phyloP scores from a whole-genome alignment of 805 yeast genomes.

The Metschnikowia dekortorum region DNA sequence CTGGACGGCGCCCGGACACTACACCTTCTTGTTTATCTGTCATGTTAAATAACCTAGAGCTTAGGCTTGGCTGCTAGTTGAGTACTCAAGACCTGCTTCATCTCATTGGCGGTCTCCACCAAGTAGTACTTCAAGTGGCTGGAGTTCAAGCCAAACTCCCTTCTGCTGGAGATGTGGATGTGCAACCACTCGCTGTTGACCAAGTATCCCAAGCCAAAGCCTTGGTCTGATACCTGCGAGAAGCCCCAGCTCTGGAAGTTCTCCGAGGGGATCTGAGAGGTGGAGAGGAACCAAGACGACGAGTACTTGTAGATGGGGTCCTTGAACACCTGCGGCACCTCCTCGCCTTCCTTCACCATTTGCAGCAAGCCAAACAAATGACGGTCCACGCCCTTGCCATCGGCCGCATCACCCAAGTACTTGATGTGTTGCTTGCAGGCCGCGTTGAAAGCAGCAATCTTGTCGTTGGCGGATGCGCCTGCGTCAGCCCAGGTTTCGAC shows the following conservation, averaged over 20 bases:
- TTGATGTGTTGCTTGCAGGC: constrained; percentile 73
- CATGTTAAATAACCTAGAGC: constrained; percentile 19
- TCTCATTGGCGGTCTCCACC: constrained; percentile 74
- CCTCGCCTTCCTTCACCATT: constrained; percentile 55
- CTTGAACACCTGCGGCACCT: constrained; percentile 60
- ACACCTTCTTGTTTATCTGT: not conserved
- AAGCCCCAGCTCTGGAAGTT: constrained; percentile 91
- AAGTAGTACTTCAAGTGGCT: constrained; percentile 62
- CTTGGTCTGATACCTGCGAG: constrained; percentile 92
- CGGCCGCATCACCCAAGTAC: constrained; percentile 72
- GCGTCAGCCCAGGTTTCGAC: constrained; percentile 70
- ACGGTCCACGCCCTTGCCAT: constrained; percentile 89
- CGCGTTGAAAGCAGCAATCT: constrained; percentile 60
- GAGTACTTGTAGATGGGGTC: constrained; percentile 78
- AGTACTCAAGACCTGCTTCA: constrained; percentile 56
- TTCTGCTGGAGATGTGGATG: constrained; percentile 76
- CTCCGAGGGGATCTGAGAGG: constrained; percentile 81
- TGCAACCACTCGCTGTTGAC: constrained; percentile 80
- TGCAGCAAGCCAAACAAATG: constrained; percentile 87
- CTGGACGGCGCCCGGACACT: too few relatives aligned
- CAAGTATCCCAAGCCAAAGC: constrained; percentile 93
- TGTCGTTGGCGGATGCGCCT: constrained; percentile 46
- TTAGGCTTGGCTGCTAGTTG: constrained; percentile 37
- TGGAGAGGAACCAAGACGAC: constrained; percentile 78
- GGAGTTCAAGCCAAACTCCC: constrained; percentile 54